Evolutionary conservation across 2,329 filamentous ascomycete genomes (phyloP).

Genomic region (Pseudogymnoascus sp.): DNA sequence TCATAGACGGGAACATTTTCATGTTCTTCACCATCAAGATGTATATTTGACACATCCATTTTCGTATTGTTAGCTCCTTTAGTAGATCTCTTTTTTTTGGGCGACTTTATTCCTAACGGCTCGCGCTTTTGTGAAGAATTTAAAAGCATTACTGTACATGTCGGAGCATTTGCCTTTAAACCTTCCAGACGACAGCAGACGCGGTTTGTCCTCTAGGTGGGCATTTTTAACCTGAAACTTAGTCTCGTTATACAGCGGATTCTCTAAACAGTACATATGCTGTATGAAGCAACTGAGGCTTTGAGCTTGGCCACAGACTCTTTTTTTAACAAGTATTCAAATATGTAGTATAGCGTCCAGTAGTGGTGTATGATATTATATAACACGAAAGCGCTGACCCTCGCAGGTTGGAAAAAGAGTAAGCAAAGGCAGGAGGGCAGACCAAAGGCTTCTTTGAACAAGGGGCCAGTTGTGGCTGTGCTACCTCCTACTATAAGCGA

Average conservation of each 20-base stretch:
- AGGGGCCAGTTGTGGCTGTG: neutral
- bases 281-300: neutral
- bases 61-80: conserved; percentile 18
- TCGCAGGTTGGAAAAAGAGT: neutral
- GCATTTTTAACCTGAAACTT: neutral
- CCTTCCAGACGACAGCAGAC: neutral
- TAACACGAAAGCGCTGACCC: neutral
- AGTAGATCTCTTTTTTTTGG: conserved; percentile 17
- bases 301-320: neutral
- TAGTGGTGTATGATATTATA: neutral
- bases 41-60: conserved; percentile 36
- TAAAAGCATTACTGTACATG: conserved; percentile 33
- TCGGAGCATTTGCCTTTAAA: conserved; percentile 31
- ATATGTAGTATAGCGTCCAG: neutral
- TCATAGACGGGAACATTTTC: conserved; percentile 45
- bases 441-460: neutral
- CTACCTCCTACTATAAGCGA: neutral
- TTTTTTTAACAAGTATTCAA: neutral
- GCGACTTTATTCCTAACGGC: neutral
- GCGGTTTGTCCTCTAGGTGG: neutral
- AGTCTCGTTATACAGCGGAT: neutral
- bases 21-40: conserved; percentile 41
- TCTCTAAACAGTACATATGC: neutral
- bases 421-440: neutral
- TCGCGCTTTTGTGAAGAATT: neutral